These are phyloP conservation scores for Chrysosporium keratinophilum DNA, from an alignment of 2,329 filamentous ascomycete genomes.

Conservation along the genomic window DNA sequence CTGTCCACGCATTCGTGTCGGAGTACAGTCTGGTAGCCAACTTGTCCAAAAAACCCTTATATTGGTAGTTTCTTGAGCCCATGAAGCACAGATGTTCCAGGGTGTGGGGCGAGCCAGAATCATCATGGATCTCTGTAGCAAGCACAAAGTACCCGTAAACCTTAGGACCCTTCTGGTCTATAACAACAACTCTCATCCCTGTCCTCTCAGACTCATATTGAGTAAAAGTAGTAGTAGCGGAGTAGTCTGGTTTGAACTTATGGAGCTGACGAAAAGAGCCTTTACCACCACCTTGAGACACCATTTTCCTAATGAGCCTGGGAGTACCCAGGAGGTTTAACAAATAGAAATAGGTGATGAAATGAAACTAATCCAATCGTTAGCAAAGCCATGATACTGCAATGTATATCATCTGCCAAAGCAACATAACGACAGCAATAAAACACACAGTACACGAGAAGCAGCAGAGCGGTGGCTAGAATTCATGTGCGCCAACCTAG, in stretches of 20 bases:
- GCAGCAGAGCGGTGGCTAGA: too few species aligned
- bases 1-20: conserved; percentile 92
- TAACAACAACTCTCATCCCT: conserved; percentile 87
- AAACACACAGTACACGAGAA: too few species aligned
- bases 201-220: conserved; percentile 94
- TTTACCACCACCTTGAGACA: neutral
- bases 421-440: neutral
- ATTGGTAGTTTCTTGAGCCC: conserved; percentile 86
- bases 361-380: neutral
- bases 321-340: neutral
- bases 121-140: conserved; percentile 94
- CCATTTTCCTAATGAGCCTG: neutral
- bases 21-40: conserved; percentile 89
- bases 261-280: conserved; percentile 67
- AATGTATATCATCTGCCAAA: neutral
- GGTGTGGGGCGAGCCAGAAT: conserved; percentile 83
- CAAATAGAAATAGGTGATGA: neutral
- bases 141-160: conserved; percentile 89
- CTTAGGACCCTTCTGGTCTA: conserved; percentile 89
- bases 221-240: conserved; percentile 69
- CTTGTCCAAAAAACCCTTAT: conserved; percentile 92
- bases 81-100: conserved; percentile 77
- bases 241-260: conserved; percentile 80
- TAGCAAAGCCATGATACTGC: neutral
- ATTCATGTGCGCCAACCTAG: too few species aligned